A percentile compares a stretch with the other conserved stretches of the same genome.
phyloP scores from a whole-genome alignment of 225 moss, liverwort and hornwort genomes.

The Lunularia cruciata region DNA sequence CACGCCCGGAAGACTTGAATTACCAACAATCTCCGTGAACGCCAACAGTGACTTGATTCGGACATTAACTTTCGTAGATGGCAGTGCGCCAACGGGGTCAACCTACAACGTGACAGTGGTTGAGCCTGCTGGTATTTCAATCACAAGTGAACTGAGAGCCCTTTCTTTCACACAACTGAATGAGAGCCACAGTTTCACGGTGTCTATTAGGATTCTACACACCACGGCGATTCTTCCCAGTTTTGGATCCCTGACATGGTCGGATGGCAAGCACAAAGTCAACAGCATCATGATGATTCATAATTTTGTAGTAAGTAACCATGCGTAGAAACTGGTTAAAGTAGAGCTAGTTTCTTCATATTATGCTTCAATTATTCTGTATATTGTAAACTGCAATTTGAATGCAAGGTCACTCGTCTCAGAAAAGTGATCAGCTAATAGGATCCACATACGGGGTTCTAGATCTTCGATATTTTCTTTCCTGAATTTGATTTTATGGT shows the following conservation, averaged over 20 bases:
- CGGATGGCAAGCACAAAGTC: not conserved
- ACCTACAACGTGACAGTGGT: not conserved
- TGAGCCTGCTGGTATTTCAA: not conserved
- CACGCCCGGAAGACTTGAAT: slow-evolving; percentile 4
- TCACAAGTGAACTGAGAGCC: not conserved
- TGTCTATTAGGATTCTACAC: not conserved
- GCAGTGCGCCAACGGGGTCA: not conserved
- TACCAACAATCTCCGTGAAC: slow-evolving; percentile 19
- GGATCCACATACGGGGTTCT: too few species aligned
- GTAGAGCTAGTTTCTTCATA: too few species aligned
- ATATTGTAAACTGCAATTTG: too few species aligned
- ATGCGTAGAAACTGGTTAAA: too few species aligned
- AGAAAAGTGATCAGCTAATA: too few species aligned
- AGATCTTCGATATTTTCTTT: too few species aligned
- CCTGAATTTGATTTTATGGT: too few species aligned
- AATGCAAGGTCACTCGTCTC: too few species aligned
- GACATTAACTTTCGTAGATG: slow-evolving; percentile 23
- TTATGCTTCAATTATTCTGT: too few species aligned
- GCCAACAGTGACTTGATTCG: not conserved
- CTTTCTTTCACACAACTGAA: slow-evolving; percentile 6
- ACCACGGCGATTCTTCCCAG: too few species aligned
- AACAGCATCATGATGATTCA: slow-evolving; percentile 11
- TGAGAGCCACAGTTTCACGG: not conserved
- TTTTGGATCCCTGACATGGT: slow-evolving; percentile 17
- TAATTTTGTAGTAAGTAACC: too few species aligned